Evolutionary conservation across 139 green algal genomes (phyloP), one percentile per base, ranked within the genome.

Genomic region (Pleodorina starrii): DNA sequence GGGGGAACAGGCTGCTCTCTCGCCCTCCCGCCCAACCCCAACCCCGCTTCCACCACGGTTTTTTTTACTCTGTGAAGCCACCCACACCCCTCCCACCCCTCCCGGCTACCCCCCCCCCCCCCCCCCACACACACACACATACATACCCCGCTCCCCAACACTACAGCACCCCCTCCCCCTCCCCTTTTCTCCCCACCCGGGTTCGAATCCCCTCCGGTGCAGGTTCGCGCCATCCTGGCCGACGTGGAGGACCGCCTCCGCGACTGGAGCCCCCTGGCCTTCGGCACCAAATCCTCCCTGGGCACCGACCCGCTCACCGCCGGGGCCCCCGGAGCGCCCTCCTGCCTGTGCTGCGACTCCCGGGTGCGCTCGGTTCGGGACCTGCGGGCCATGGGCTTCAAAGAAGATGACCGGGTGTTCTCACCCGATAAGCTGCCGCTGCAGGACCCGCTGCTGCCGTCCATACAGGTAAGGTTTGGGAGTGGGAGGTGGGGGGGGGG

Each of bases 301-400:
- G 91, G 91, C 51, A 71, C 83, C 6, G 83, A 88, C 69, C 38
- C 60, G 42, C 21, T 66, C 29, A 72, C 36, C 38, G 40, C 40
- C 17, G 88, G 88, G 0, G 66, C 57, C 29, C 27, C 54, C 0
- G 91, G 91, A 17, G 91, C 88, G 27, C 82, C 78, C 77, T 88
- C 66, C 40, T 94, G 91, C 91, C 81, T 94, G 72, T 90, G 73
- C 42, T 94, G 91, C 80, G 91, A 94, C 88, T 54, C 40, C 12
- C 88, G 91, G 32, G 91, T 94, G 79, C 88, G 91, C 54, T 89
- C 84, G 35, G 88, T 89, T 16, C 83, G 79, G 1, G 91, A 93
- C 82, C 71, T 93, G 48, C 69, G 90, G 38, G 77, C 66, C 72
- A 92, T 91, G 88, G 91, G 91, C 57, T 94, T 91, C 66, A 27